phyloP scores from a whole-genome alignment of 129 eudicot species.

The Ambrosia artemisiifolia region DNA sequence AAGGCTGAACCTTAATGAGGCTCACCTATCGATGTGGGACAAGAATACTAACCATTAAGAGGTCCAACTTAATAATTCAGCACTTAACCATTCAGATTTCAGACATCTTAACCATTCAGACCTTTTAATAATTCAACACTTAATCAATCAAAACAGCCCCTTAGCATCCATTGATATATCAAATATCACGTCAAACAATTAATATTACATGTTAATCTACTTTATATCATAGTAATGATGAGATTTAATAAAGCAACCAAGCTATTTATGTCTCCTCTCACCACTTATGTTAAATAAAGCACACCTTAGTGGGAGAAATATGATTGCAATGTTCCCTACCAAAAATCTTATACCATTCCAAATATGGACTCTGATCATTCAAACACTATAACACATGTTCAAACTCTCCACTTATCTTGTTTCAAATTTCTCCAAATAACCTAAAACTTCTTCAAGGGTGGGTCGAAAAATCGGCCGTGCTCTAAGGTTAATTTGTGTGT shows the following conservation, averaged over 20 bases:
- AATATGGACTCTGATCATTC: conserved; percentile 17
- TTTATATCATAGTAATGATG: not conserved
- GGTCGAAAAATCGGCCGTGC: not conserved
- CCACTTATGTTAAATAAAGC: conserved; percentile 4
- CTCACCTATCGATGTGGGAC: no score
- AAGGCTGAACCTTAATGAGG: no score
- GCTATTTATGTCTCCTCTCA: conserved; percentile 12
- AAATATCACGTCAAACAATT: not conserved
- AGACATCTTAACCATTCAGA: no score
- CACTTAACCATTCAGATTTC: no score
- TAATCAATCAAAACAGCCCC: no score
- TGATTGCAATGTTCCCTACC: conserved; percentile 33
- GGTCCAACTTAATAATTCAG: no score
- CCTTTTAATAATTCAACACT: no score
- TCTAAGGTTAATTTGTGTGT: not conserved
- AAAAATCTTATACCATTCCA: conserved; percentile 23
- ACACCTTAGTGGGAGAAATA: conserved; percentile 17
- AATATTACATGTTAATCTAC: not conserved
- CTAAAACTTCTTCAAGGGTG: not conserved
- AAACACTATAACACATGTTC: not conserved
- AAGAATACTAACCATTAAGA: no score
- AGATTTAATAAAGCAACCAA: conserved; percentile 1
- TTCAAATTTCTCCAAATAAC: not conserved
- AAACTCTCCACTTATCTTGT: not conserved
- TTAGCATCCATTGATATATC: not conserved